These are phyloP conservation scores for Neurospora pannonica DNA, from an alignment of 495 filamentous ascomycete genomes.

Conservation along the genomic window DNA sequence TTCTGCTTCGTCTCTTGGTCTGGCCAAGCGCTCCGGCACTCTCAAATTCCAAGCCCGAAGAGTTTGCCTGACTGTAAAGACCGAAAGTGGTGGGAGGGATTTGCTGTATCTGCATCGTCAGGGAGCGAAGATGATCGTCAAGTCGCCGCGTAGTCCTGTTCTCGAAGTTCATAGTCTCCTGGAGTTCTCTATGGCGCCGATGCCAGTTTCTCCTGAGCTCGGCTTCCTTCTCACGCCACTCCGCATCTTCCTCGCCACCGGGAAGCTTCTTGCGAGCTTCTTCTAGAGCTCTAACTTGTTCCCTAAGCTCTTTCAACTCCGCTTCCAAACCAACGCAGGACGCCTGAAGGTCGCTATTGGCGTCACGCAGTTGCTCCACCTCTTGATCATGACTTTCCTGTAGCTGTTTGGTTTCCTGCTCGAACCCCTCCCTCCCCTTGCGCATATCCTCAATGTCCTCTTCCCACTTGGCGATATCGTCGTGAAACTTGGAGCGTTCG, in stretches of 20 bases:
- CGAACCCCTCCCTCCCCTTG: slow-evolving; percentile 29
- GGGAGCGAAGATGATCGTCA: slow-evolving; percentile 29
- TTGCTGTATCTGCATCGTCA: slow-evolving; percentile 24
- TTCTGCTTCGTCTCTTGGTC: slow-evolving; percentile 44
- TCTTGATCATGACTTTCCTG: slow-evolving; percentile 32
- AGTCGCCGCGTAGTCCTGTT: slow-evolving; percentile 25
- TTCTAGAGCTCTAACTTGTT: slow-evolving; percentile 43
- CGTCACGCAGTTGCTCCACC: slow-evolving; percentile 17
- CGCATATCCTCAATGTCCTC: slow-evolving; percentile 42
- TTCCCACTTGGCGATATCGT: slow-evolving; percentile 48
- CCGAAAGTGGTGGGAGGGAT: slow-evolving; percentile 24
- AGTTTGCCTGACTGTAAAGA: slow-evolving; percentile 34
- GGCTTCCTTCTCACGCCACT: slow-evolving; percentile 39
- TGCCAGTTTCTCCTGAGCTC: slow-evolving; percentile 37
- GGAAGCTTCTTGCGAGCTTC: slow-evolving; percentile 42
- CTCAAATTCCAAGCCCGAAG: slow-evolving; percentile 42
- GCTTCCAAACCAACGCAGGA: slow-evolving; percentile 33
- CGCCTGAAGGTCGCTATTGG: slow-evolving; percentile 20
- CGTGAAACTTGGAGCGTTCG: slow-evolving; percentile 47
- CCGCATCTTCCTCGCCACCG: slow-evolving; percentile 44
- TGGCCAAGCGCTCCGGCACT: slow-evolving; percentile 29
- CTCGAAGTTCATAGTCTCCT: slow-evolving; percentile 28
- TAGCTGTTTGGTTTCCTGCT: slow-evolving; percentile 34
- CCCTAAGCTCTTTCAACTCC: slow-evolving; percentile 40
- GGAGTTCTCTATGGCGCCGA: slow-evolving; percentile 31